A percentile compares a stretch with the other conserved stretches of the same genome.
These are phyloP conservation scores for Stevia rebaudiana DNA, from an alignment of 140 eudicot species.

Conservation along the genomic window DNA sequence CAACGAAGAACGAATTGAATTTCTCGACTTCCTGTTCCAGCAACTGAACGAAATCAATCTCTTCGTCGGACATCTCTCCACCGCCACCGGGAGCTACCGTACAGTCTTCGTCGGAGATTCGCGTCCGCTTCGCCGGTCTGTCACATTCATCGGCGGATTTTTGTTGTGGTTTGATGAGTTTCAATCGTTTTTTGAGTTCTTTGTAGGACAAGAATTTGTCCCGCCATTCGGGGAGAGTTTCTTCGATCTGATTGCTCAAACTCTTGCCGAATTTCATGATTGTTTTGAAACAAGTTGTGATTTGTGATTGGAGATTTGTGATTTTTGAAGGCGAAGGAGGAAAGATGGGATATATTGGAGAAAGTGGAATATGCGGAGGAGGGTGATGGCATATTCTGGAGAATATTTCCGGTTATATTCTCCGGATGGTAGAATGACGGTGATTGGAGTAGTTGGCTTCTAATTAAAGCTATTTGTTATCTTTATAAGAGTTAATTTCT, in stretches of 20 bases:
- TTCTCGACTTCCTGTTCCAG: conserved; percentile 87
- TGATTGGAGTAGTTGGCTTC: neutral
- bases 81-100: conserved; percentile 14
- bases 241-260: conserved; percentile 72
- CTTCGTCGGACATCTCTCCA: conserved; percentile 47
- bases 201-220: conserved; percentile 90
- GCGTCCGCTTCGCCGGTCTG: conserved; percentile 31
- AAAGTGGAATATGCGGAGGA: conserved; percentile 15
- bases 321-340: neutral
- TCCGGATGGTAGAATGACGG: conserved; percentile 1
- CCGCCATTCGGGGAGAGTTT: conserved; percentile 83
- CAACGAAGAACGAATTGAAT: conserved; percentile 74
- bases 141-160: conserved; percentile 11
- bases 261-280: conserved; percentile 90
- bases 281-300: neutral
- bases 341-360: neutral
- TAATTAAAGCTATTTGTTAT: conserved; percentile 2
- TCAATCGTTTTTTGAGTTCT: conserved; percentile 71
- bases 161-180: conserved; percentile 43
- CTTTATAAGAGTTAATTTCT: too few species aligned
- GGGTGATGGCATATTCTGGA: conserved; percentile 21
- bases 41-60: conserved; percentile 57
- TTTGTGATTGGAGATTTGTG: conserved; percentile 6
- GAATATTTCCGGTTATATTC: conserved; percentile 28
- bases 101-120: conserved; percentile 20